Conservation (phyloP, 257 asterid species). For the Mentha longifolia region DNA sequence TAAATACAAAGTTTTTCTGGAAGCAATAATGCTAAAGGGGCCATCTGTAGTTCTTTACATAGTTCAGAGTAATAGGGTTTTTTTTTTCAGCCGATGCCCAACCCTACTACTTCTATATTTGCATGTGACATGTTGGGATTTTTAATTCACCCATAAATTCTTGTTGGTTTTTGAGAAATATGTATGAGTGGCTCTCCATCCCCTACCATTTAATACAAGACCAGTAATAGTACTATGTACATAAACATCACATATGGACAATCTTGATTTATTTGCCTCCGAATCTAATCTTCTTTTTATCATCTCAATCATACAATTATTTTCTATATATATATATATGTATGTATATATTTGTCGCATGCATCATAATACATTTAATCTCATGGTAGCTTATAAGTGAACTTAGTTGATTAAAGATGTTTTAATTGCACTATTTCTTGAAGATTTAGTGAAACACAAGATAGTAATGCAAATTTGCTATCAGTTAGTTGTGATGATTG, state of each 20-base stretch:
- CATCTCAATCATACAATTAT: neutral
- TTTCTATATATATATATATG: neutral
- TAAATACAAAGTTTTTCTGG: neutral
- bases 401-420: neutral
- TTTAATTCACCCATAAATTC: conserved; percentile 26
- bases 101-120: conserved; percentile 14
- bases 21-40: conserved; percentile 30
- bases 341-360: neutral
- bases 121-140: conserved; percentile 45
- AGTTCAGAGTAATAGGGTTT: neutral
- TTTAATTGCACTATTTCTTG: neutral
- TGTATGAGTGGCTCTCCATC: conserved; percentile 16
- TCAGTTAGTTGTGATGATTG: conserved; percentile 37
- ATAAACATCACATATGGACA: conserved; percentile 13
- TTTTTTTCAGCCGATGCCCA: conserved; percentile 5
- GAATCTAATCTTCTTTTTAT: neutral
- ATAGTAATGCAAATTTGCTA: conserved; percentile 21
- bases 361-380: neutral
- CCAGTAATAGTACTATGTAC: conserved; percentile 10
- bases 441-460: conserved; percentile 29
- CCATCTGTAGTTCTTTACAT: neutral
- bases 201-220: conserved; percentile 16
- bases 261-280: neutral
- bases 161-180: conserved; percentile 24
- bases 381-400: neutral